phyloP scores from a whole-genome alignment of 495 filamentous ascomycete species.

The Talaromyces borbonicus region DNA sequence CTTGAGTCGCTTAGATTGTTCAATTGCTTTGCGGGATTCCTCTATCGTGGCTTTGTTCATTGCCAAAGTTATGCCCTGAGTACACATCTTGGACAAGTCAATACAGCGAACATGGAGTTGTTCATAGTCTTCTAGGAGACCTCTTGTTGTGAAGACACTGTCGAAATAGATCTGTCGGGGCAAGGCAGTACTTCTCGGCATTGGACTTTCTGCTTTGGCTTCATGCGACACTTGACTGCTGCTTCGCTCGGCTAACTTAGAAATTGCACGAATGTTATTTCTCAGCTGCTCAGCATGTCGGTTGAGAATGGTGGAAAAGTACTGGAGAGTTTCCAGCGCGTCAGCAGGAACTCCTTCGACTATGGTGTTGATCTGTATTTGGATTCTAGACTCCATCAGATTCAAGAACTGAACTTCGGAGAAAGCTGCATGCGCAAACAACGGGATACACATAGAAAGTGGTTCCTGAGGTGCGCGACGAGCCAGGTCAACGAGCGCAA shows the following conservation, averaged over 20 bases:
- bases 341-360: neutral
- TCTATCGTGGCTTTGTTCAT: slow-evolving; percentile 16
- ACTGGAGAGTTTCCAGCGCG: neutral
- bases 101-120: slow-evolving; percentile 9
- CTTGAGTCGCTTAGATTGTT: slow-evolving; percentile 14
- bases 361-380: neutral
- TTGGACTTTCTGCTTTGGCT: neutral
- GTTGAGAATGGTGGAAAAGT: neutral
- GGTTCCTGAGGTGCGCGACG: neutral
- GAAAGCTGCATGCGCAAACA: neutral
- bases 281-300: neutral
- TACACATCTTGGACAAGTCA: slow-evolving; percentile 10
- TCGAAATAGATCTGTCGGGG: neutral
- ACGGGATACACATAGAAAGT: neutral
- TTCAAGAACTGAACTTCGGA: neutral
- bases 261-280: neutral
- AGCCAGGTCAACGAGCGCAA: neutral
- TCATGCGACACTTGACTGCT: neutral
- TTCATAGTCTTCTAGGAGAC: slow-evolving; percentile 17
- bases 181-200: neutral
- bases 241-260: neutral
- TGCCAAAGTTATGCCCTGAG: slow-evolving; percentile 13
- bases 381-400: neutral
- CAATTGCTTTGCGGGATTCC: slow-evolving; percentile 21
- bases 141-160: neutral